Base-by-base conservation (phyloP, 306 rosid species). In the Rosa rugosa region DNA sequence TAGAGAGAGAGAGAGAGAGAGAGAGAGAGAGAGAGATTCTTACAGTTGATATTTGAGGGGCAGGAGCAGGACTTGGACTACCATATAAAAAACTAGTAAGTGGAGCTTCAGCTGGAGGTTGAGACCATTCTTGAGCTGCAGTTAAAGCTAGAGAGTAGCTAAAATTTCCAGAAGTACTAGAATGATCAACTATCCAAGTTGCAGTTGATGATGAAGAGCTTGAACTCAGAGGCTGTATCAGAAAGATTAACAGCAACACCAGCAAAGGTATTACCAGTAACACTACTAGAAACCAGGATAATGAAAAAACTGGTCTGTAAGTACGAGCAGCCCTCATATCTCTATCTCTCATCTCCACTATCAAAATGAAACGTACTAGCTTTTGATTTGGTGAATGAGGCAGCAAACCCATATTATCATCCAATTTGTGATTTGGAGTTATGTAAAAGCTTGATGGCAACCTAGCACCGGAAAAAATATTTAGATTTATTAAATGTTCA, bases 91-190 rank as follows among this genome's bases (percentile, higher is more conserved):
- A 44, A 44, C 53, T 69, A 44, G 45, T 42, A 5, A 42, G 38
- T 11, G 73, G 54, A 44, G 73, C 38, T 69, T 69, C 36, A 42
- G 73, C 54, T 44, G 73, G 20, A 5, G 46, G 70, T 65, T 38
- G 12, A 16, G 46, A 46, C 70, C 45, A 65, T 65, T 16, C 42
- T 36, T 65, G 22, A 6, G 47, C 53, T 9, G 34, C 0, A 22
- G 73, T 44, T 22, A 44, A n/a, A 44, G 34, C 17, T 17, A 2
- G 5, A 11, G 54, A 11, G 10, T 44, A 11, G 50, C 18, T 42
- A 44, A 4, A 20, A 23, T 6, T 42, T 5, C 20, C 17, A 44
- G 53, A 42, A 69, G 4, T 41, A 11, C 51, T 69, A 44, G 53
- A 22, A 69, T 12, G 2, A n/a, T 11, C 54, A 9, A 9, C 73